Conservation (phyloP, 108 stramenopile genomes). For the Stephanodiscus triporus region DNA sequence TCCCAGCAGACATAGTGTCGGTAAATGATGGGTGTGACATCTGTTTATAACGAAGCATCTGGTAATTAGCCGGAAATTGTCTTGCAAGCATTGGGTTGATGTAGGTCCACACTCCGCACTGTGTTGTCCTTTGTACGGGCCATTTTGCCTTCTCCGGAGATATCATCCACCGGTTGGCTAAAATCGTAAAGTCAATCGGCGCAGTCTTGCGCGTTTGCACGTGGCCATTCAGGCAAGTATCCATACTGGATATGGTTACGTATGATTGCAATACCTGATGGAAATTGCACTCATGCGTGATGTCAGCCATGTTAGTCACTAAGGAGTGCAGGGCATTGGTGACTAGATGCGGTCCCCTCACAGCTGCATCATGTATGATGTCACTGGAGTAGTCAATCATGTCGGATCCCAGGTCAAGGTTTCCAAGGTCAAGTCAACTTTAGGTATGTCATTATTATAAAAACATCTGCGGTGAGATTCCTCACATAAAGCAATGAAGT, state of each 20-base stretch:
- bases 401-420: conserved; percentile 7
- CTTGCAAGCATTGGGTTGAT: conserved; percentile 7
- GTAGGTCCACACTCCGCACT: conserved; percentile 30
- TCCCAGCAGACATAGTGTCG: conserved; percentile 25
- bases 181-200: conserved; percentile 2
- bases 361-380: neutral
- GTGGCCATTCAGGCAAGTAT: neutral
- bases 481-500: too few species aligned
- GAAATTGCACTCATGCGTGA: neutral
- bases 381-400: conserved; percentile 3
- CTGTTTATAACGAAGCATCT: conserved; percentile 31
- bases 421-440: conserved; percentile 7
- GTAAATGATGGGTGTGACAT: conserved; percentile 21
- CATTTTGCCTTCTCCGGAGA: conserved; percentile 23
- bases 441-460: neutral
- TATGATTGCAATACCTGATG: neutral
- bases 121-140: conserved; percentile 36
- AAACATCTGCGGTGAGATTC: too few species aligned
- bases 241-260: neutral
- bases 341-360: neutral
- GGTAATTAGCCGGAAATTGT: conserved; percentile 16
- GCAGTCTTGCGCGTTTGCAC: neutral
- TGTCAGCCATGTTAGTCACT: neutral
- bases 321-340: neutral
- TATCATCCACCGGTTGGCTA: conserved; percentile 25